Evolutionary conservation across 495 filamentous ascomycete species (phyloP), one percentile per base, ranked within the genome.

Genomic region (Xylaria telfairii): DNA sequence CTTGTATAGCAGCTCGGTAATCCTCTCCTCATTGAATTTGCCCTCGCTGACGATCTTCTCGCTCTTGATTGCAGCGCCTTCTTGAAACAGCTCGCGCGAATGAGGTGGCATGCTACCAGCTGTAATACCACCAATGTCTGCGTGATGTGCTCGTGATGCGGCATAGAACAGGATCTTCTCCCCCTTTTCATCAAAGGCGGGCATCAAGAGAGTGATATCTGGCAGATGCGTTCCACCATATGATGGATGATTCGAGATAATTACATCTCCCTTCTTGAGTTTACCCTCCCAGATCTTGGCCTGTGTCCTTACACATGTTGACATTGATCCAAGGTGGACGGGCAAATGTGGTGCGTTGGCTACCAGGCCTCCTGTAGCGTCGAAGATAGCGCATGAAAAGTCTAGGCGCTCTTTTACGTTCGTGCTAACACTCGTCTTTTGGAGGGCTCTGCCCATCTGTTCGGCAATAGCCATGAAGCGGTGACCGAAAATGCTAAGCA

Each of bases 381-480:
- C 96, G 72, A 99, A 99, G 17, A 99, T 87, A 42, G 96, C 96
- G 73, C 96, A 99, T 2, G 94, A 97, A 73, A 98, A 99, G 75
- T 99, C 96, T 5, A 99, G 87, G 2, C 96, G 90, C 80, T 99
- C 96, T 76, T 99, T 99, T 75, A 99, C 96, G 77, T 99, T 99
- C 5, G 96, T 99, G 68, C 93, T 96, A 59, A 99, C 96, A 72
- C 93, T 95, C 0, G 96, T 99, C 86, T 98, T 99, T 74, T 98
- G 96, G 34, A 99, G 84, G 3, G 96, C 95, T 65, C 94, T 85
- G 5, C 96, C 96, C 95, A 98, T 98, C 78, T 98, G 95, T 81
- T 99, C 96, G 4, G 96, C 96, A 77, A 99, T 98, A 15, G 95
- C 94, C 96, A 99, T 99, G 83, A 99, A 99, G 0, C 96, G 86